Evolutionary conservation across 768 basidiomycete species (phyloP).

Genomic region (Multifurca ochricompacta): DNA sequence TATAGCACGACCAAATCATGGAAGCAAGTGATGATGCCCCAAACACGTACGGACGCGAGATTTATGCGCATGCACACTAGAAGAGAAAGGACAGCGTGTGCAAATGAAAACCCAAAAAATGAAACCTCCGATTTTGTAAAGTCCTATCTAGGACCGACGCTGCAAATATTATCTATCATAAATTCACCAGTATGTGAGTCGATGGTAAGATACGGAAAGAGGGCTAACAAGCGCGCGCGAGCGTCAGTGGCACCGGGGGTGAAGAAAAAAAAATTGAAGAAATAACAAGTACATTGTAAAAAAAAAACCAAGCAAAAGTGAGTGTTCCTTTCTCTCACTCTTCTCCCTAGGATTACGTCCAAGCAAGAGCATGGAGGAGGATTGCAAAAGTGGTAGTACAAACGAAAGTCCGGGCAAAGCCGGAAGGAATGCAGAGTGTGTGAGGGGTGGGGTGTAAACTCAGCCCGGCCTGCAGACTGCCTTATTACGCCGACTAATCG

Average conservation of each 20-base stretch:
- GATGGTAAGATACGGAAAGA: too few relatives aligned
- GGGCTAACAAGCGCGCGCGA: neutral
- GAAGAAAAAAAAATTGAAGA: neutral
- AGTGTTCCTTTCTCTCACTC: neutral
- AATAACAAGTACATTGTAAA: neutral
- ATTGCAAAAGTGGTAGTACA: neutral
- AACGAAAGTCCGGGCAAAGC: neutral
- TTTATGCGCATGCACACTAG: too few relatives aligned
- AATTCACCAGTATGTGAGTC: too few relatives aligned
- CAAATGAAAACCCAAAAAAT: too few relatives aligned
- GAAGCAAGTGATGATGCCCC: too few relatives aligned
- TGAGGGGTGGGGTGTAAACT: neutral
- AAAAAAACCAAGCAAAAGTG: neutral
- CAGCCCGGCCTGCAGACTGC: slow-evolving; percentile 21
- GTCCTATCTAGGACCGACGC: too few relatives aligned
- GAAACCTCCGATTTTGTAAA: too few relatives aligned
- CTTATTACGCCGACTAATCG: neutral
- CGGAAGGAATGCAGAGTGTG: too few relatives aligned
- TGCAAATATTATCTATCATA: too few relatives aligned
- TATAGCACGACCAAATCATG: too few relatives aligned
- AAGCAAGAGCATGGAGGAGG: neutral
- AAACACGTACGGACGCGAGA: too few relatives aligned
- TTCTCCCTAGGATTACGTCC: neutral
- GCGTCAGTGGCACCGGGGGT: neutral
- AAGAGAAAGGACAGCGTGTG: too few relatives aligned